A percentile compares a stretch with the other conserved stretches of the same genome.
Conservation (phyloP, 1,284 basidiomycete genomes). For the Heterobasidion occidentale region DNA sequence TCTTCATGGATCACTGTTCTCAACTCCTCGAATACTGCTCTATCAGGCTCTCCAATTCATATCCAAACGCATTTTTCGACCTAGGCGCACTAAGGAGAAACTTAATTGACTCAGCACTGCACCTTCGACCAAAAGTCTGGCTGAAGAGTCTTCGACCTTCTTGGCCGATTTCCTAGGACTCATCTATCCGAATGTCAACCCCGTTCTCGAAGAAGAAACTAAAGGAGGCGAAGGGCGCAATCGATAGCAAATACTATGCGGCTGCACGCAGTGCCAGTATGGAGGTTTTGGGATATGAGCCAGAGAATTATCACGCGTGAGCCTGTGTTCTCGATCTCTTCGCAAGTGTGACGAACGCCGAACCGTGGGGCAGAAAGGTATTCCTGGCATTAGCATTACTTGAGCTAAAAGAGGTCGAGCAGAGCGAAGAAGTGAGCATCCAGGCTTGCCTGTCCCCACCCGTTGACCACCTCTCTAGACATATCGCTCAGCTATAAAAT, state of each 20-base stretch:
- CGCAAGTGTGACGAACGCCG: background rate
- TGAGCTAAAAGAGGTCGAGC: constrained; percentile 61
- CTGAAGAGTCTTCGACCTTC: no score
- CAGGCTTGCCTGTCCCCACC: constrained; percentile 3
- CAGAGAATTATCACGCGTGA: constrained; percentile 77
- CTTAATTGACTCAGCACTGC: no score
- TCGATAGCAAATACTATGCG: constrained; percentile 70
- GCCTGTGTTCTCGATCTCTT: constrained; percentile 16
- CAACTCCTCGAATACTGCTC: no score
- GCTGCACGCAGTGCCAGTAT: constrained; percentile 61
- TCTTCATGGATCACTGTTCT: no score
- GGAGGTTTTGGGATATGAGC: constrained; percentile 64
- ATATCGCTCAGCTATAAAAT: constrained; percentile 66
- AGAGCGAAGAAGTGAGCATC: constrained; percentile 72
- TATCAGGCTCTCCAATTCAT: no score
- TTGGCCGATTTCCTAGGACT: no score
- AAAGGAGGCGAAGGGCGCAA: constrained; percentile 73
- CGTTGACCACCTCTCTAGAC: constrained; percentile 33
- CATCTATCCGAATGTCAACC: constrained; percentile 3
- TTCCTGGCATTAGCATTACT: constrained; percentile 74
- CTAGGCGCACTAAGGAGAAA: no score
- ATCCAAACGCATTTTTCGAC: no score
- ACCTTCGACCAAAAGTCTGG: no score
- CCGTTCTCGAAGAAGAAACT: constrained; percentile 62
- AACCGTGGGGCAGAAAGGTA: constrained; percentile 49